Base-by-base conservation (phyloP, 2,329 filamentous ascomycete species). In the Aspergillus caelatus region DNA sequence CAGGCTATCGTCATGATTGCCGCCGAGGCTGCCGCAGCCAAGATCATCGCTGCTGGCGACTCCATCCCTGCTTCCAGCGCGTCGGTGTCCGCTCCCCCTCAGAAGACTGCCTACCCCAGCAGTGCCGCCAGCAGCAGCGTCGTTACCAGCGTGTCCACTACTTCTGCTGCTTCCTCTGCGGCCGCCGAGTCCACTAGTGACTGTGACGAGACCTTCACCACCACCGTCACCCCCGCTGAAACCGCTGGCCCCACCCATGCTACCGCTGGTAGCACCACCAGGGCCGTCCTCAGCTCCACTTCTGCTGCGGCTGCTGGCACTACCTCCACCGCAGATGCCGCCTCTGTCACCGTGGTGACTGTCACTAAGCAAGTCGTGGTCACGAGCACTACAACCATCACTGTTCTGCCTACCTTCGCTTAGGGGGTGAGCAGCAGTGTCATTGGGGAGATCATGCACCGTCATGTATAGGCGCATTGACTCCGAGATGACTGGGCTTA, bases 1-100 rank as follows among this genome's bases (percentile, higher is more conserved):
- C 85, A 86, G 53, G 85, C 87, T 1, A 84, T 87, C 39, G 85
- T 91, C 68, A 86, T 90, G 71, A 82, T 87, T 43, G 86, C 83
- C 14, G 85, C 88, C 12, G 88, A 91, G 79, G 82, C 83, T 57
- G 87, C 87, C 11, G 82, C 83, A 1, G 80, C 81, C 63, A 82
- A 78, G 67, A 86, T 87, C 61, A 69, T 86, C 21, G 81, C 80
- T 56, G 10, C 53, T n/a, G 19, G 26, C 45, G 43, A 58, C 41
- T 58, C 62, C 19, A 52, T 32, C 21, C 26, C 50, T 26, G 53
- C 43, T 28, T 52, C 58, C 43, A 48, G 41, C 32, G 52, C 12
- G 30, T 57, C 11, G 41, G 52, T 55, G 12, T 55, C 52, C 8
- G 52, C 52, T 10, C 52, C 52, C n/a, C 55, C 55, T 23, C 53